Evolutionary conservation across 345 rosid genomes (phyloP), one percentile per base, ranked within the genome.

Genomic region (Laguncularia racemosa): DNA sequence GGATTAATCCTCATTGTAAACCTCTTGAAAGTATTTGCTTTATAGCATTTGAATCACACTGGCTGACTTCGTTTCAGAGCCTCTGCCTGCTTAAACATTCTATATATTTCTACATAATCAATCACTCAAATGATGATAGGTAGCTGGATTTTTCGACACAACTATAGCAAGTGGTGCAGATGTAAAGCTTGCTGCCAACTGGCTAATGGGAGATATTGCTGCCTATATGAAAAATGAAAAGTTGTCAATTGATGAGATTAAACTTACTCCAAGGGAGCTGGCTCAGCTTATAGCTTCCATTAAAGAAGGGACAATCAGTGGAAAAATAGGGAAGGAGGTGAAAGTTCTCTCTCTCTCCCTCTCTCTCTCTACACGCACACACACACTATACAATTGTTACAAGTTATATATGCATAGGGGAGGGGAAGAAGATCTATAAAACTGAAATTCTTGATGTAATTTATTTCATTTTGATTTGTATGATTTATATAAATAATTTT

Each of bases 241-340:
- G 69, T 73, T 92, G 59, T 77, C 93, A 48, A 80, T 86, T 63
- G 77, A 67, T 53, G 86, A 86, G 40, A 77, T 86, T 60, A 89
- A 86, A 63, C 96, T 92, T 65, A 70, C 67, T n/a, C 79, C 98
- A 0, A 58, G 67, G 52, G 93, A 92, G 82, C 79, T 92, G 38
- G 84, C 86, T 56, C 95, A 81, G 83, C 81, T 89, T 46, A 89
- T 92, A 67, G 89, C 91, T 61, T 74, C 95, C 9, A 92, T 92
- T 54, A 81, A 82, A 76, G 78, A 76, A 68, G 86, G 89, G 69
- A 86, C 95, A 48, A 92, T 92, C 56, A 89, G 97, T 65, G 95
- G 98, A 61, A 92, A 92, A 81, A 92, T 89, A 48, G 96, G 95
- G 46, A 89, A 92, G 64, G 84, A 84, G 96, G 98, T 88, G 61